Percentiles rank a stretch among this genome's conserved stretches.
phyloP scores from a whole-genome alignment of 176 grass and related monocot species.

The barley (Hordeum vulgare) region DNA sequence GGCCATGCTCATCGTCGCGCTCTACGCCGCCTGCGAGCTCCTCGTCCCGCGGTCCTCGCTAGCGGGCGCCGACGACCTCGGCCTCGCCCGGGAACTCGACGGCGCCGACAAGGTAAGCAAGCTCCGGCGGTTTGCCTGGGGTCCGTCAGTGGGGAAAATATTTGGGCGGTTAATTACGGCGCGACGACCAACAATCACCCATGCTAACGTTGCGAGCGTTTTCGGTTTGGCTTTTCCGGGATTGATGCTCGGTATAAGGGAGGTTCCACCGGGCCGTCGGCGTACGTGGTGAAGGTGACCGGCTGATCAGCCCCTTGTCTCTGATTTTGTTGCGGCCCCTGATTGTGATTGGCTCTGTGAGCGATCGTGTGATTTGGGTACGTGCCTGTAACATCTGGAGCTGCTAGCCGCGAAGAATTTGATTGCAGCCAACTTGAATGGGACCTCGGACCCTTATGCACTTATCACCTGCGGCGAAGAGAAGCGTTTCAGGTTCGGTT shows the following conservation, averaged over 20 bases:
- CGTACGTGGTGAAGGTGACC: conserved; percentile 82
- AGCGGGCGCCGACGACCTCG: background rate
- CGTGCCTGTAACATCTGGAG: conserved; percentile 51
- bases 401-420: conserved; percentile 89
- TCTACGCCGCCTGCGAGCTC: conserved; percentile 57
- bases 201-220: background rate
- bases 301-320: background rate
- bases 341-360: background rate
- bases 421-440: conserved; percentile 88
- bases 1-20: conserved; percentile 52
- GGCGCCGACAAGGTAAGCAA: conserved; percentile 40
- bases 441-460: conserved; percentile 92
- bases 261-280: conserved; percentile 38
- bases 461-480: conserved; percentile 88
- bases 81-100: background rate
- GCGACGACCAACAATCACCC: background rate
- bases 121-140: background rate
- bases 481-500: conserved; percentile 80
- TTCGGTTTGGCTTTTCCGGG: background rate
- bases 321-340: conserved; percentile 4
- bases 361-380: conserved; percentile 8
- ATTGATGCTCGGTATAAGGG: conserved; percentile 41
- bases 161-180: too few relatives aligned
- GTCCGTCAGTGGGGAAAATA: background rate
- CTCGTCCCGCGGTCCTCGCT: conserved; percentile 16